Conservation (phyloP, 2,329 filamentous ascomycete genomes). For the Fusarium sterilihyphosum region DNA sequence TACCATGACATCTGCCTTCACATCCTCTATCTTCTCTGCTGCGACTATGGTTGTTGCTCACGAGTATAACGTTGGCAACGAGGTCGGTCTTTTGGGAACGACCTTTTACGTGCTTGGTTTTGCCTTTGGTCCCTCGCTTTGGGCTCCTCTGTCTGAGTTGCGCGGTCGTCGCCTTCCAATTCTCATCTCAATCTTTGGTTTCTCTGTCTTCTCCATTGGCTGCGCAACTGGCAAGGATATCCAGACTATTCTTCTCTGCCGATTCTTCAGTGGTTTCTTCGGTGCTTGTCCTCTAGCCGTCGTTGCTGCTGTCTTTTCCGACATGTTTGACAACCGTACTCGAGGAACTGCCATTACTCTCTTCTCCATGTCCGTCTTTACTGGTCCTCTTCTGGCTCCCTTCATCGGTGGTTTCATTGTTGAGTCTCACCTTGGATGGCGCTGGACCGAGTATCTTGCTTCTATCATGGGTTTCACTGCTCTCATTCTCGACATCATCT, state of each 20-base stretch:
- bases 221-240: conserved; percentile 74
- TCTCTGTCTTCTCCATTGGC: conserved; percentile 74
- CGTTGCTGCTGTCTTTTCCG: conserved; percentile 76
- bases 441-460: conserved; percentile 75
- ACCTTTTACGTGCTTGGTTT: conserved; percentile 78
- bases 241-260: conserved; percentile 74
- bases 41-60: conserved; percentile 67
- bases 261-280: conserved; percentile 79
- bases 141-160: conserved; percentile 78
- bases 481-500: conserved; percentile 67
- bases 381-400: conserved; percentile 73
- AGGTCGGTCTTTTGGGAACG: conserved; percentile 72
- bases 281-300: conserved; percentile 75
- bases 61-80: conserved; percentile 68
- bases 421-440: conserved; percentile 72
- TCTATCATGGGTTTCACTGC: conserved; percentile 71
- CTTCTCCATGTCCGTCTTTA: conserved; percentile 65
- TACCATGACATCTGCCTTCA: conserved; percentile 76
- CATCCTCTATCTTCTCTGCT: conserved; percentile 78
- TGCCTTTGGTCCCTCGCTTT: conserved; percentile 76
- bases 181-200: conserved; percentile 71
- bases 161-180: conserved; percentile 73
- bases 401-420: conserved; percentile 76
- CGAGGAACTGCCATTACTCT: conserved; percentile 61
- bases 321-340: conserved; percentile 74